Conservation (phyloP, 2,329 filamentous ascomycete genomes). For the Apiospora rasikravindrae region DNA sequence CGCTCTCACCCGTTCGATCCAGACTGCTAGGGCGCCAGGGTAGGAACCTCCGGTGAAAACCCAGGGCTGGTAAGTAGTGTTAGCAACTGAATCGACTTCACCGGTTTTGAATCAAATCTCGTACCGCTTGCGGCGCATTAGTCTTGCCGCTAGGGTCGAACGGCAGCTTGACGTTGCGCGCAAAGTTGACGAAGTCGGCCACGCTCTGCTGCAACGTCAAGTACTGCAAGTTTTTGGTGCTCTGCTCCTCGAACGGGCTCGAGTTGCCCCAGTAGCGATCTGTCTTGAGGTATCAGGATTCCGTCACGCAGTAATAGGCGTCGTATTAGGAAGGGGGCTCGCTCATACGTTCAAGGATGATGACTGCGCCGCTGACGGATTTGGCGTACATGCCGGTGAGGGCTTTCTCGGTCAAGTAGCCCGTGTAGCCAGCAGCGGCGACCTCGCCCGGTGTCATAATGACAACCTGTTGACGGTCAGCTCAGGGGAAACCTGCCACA, state of each 20-base stretch:
- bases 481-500: not conserved
- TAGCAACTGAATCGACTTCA: not conserved
- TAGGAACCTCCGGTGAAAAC: slow-evolving; percentile 62
- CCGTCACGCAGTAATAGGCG: not conserved
- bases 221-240: slow-evolving; percentile 58
- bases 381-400: slow-evolving; percentile 57
- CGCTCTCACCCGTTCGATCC: slow-evolving; percentile 49
- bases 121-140: slow-evolving; percentile 53
- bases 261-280: slow-evolving; percentile 65
- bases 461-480: slow-evolving; percentile 42
- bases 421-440: slow-evolving; percentile 50
- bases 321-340: not conserved
- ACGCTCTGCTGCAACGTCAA: slow-evolving; percentile 60
- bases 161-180: slow-evolving; percentile 55
- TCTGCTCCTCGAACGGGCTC: slow-evolving; percentile 55
- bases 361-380: slow-evolving; percentile 56
- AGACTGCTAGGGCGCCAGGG: slow-evolving; percentile 59
- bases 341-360: slow-evolving; percentile 58
- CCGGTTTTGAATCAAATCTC: slow-evolving; percentile 16
- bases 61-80: slow-evolving; percentile 50
- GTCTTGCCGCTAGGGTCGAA: slow-evolving; percentile 55
- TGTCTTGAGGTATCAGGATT: slow-evolving; percentile 26
- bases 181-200: slow-evolving; percentile 59
- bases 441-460: slow-evolving; percentile 59
- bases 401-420: slow-evolving; percentile 55